Evolutionary conservation across 2,329 filamentous ascomycete species (phyloP), one percentile per base, ranked within the genome.

Genomic region (Cadophora gregata): DNA sequence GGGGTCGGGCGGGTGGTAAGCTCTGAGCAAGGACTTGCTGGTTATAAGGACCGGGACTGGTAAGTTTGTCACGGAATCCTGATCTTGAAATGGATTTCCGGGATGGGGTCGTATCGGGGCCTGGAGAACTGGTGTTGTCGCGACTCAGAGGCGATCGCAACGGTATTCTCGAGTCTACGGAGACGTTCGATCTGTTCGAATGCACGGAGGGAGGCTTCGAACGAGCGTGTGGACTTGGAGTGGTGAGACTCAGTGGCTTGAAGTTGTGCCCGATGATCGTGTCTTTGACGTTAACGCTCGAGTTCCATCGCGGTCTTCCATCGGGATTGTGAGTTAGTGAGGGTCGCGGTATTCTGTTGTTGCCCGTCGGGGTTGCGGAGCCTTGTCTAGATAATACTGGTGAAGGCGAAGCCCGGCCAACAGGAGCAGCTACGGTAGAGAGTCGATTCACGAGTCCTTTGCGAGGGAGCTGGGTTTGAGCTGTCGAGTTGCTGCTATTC

Each of bases 271-370:
- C 88, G n/a, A 86, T 85, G 36, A 90, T 84, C n/a, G 88, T 81
- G 68, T 88, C 85, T 7, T 80, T 80, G 4, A 86, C 85, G 73
- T 90, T 93, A 6, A 88, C 86, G 33, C 88, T 91, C 12, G 74
- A 75, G 75, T 89, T 95, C 92, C 92, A 96, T 66, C 88, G 85
- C 3, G 92, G 92, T 60, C 90, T 87, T 65, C 85, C 82, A 65
- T 85, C 80, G 24, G 81, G 81, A 1, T 82, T 80, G 48, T 80
- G 75, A 64, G 84, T 68, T 19, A 63, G 80, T 47, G 80, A 75
- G 64, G 85, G 80, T 60, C 84, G 81, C 63, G 83, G 77, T 59
- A 80, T 58, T 73, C 78, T 70, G 78, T 80, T 73, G 66, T 80
- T 73, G 66, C 76, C 73, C 69, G 82, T 84, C 5, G 85, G 84